Conservation (phyloP, 148 eudicot species). For the Camellia japonica region DNA sequence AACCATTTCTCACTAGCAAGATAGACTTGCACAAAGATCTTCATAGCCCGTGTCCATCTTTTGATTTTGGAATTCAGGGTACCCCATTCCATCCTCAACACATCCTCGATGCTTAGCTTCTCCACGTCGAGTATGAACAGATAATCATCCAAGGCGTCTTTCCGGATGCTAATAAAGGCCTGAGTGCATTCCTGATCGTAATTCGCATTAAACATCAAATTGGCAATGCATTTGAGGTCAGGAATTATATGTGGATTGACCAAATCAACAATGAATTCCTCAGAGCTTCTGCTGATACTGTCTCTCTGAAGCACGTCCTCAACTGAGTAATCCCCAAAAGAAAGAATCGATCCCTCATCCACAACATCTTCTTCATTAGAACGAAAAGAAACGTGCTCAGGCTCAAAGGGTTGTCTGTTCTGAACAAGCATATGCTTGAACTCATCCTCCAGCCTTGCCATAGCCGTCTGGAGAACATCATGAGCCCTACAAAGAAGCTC, state of each 20-base stretch:
- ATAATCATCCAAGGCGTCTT: conserved; percentile 69
- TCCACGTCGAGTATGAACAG: conserved; percentile 66
- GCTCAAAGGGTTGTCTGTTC: conserved; percentile 70
- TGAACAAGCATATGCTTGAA: conserved; percentile 64
- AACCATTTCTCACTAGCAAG: conserved; percentile 72
- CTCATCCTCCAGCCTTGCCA: conserved; percentile 79
- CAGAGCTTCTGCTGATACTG: conserved; percentile 45
- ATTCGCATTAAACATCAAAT: conserved; percentile 59
- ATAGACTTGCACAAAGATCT: conserved; percentile 68
- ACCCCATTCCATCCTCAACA: conserved; percentile 78
- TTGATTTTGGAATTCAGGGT: conserved; percentile 60
- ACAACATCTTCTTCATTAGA: conserved; percentile 57
- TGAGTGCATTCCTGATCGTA: conserved; percentile 73
- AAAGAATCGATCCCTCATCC: conserved; percentile 49
- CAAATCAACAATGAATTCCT: conserved; percentile 55
- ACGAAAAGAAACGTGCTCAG: conserved; percentile 58
- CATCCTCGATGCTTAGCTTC: conserved; percentile 76
- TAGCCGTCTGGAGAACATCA: conserved; percentile 67
- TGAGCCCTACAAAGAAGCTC: conserved; percentile 52
- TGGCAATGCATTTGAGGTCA: conserved; percentile 63
- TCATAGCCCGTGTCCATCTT: conserved; percentile 76
- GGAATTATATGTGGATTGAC: conserved; percentile 55
- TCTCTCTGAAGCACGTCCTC: conserved; percentile 49
- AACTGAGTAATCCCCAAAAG: conserved; percentile 56
- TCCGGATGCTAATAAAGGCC: conserved; percentile 54